Conservation (phyloP, 139 green algal genomes). For the Chlamydomonas schloesseri region DNA sequence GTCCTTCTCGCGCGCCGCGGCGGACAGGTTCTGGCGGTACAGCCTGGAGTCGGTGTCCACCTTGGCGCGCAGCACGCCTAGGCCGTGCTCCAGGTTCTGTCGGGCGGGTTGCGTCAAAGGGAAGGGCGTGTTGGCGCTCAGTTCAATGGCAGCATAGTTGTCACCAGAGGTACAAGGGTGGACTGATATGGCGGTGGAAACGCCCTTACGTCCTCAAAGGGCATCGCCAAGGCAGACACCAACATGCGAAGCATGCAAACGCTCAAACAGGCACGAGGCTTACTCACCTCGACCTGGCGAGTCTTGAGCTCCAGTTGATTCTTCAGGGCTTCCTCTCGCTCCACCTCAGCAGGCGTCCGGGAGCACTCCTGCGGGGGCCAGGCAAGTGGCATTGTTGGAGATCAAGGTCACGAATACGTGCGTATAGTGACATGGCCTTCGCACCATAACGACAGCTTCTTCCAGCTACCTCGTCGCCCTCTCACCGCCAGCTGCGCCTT, state of each 20-base stretch:
- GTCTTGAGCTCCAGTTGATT: slow-evolving; percentile 36
- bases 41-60: slow-evolving; percentile 32
- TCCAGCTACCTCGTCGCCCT: neutral
- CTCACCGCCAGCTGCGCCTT: slow-evolving; percentile 54
- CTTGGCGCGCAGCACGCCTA: slow-evolving; percentile 29
- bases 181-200: no score
- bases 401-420: no score
- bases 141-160: no score
- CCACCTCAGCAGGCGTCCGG: slow-evolving; percentile 43
- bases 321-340: slow-evolving; percentile 43
- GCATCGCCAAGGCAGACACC: no score
- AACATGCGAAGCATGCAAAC: no score
- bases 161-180: no score
- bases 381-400: no score
- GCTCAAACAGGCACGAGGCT: no score
- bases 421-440: no score
- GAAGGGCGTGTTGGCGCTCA: neutral
- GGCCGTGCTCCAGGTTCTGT: slow-evolving; percentile 30
- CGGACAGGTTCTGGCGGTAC: slow-evolving; percentile 31
- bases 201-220: no score
- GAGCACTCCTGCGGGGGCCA: slow-evolving; percentile 42
- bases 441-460: neutral
- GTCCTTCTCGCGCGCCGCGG: slow-evolving; percentile 37
- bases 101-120: neutral
- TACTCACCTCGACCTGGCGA: slow-evolving; percentile 30